These are phyloP conservation scores for Xylariomycetidae sp. DNA, from an alignment of 2,329 filamentous ascomycete species.

Conservation along the genomic window DNA sequence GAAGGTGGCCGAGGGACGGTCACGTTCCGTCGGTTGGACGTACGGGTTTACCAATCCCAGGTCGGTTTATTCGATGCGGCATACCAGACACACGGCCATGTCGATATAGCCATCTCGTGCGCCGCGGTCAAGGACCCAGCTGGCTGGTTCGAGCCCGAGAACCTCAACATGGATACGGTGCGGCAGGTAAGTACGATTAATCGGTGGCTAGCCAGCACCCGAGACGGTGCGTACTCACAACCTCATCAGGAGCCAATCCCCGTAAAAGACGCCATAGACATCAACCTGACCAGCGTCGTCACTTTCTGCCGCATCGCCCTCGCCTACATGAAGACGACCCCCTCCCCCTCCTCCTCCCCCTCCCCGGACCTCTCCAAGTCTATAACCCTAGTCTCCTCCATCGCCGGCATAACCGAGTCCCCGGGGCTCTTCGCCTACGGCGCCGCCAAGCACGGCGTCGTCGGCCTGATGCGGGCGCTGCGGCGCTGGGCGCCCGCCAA, in stretches of 20 bases:
- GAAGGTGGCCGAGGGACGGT: neutral
- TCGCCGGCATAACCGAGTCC: conserved; percentile 2
- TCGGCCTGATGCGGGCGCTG: conserved; percentile 2
- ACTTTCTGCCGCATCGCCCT: conserved; percentile 1
- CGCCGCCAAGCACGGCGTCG: conserved; percentile 3
- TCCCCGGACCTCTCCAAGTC: neutral
- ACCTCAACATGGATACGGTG: conserved; percentile 2
- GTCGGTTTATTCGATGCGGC: conserved; percentile 1
- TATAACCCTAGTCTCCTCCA: conserved; percentile 2
- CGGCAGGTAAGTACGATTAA: neutral
- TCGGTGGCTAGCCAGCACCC: neutral
- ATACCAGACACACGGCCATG: neutral
- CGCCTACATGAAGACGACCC: conserved; percentile 1
- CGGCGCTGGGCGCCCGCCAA: conserved; percentile 1
- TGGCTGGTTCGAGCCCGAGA: conserved; percentile 3
- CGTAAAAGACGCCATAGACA: conserved; percentile 1
- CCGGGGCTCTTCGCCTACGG: conserved; percentile 3
- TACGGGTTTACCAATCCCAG: conserved; percentile 1
- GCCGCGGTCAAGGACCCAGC: conserved; percentile 2
- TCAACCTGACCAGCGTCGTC: conserved; percentile 1
- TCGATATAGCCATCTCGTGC: conserved; percentile 2
- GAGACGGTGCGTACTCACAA: neutral
- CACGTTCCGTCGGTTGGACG: conserved; percentile 1
- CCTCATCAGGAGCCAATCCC: conserved; percentile 1
- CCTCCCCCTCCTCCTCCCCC: neutral